Percentiles rank a stretch among this genome's conserved stretches.
Conservation (phyloP, 179 eudicot genomes). For the Beta corolliflora region DNA sequence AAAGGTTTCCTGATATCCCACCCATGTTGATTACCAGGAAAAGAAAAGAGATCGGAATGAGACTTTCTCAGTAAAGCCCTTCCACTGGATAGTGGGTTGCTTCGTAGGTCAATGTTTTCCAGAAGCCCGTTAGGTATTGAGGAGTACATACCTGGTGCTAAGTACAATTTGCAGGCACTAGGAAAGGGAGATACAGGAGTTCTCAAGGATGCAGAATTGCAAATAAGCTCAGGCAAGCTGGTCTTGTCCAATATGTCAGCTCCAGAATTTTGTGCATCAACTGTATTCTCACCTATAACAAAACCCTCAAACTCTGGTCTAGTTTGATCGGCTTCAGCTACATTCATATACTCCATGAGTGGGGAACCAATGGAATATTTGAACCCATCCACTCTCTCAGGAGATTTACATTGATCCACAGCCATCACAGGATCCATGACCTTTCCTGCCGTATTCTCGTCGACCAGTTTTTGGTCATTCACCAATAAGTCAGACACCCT, state of each 20-base stretch:
- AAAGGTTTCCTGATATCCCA: conserved; percentile 44
- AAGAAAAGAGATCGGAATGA: conserved; percentile 47
- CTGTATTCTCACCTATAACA: conserved; percentile 39
- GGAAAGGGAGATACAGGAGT: conserved; percentile 62
- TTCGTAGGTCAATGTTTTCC: conserved; percentile 46
- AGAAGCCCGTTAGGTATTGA: conserved; percentile 68
- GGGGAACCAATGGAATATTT: conserved; percentile 40
- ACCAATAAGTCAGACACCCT: conserved; percentile 20
- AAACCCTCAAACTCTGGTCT: conserved; percentile 72
- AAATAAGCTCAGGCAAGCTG: conserved; percentile 54
- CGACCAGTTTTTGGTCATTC: conserved; percentile 29
- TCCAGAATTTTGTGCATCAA: conserved; percentile 33
- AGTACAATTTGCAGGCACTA: conserved; percentile 38
- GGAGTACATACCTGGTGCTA: conserved; percentile 40
- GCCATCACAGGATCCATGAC: conserved; percentile 25
- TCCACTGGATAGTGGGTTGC: conserved; percentile 29
- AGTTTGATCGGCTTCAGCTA: conserved; percentile 45
- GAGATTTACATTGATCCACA: conserved; percentile 31
- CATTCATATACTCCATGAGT: conserved; percentile 37
- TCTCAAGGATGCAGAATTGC: conserved; percentile 52
- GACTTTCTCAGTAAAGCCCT: conserved; percentile 44
- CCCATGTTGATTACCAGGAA: conserved; percentile 43
- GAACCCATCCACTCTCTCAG: conserved; percentile 22
- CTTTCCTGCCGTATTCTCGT: conserved; percentile 21
- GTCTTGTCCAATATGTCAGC: conserved; percentile 47